Evolutionary conservation across 208 protist species (phyloP), one percentile per base, ranked within the genome.

Genomic region (Angomonas ambiguus): DNA sequence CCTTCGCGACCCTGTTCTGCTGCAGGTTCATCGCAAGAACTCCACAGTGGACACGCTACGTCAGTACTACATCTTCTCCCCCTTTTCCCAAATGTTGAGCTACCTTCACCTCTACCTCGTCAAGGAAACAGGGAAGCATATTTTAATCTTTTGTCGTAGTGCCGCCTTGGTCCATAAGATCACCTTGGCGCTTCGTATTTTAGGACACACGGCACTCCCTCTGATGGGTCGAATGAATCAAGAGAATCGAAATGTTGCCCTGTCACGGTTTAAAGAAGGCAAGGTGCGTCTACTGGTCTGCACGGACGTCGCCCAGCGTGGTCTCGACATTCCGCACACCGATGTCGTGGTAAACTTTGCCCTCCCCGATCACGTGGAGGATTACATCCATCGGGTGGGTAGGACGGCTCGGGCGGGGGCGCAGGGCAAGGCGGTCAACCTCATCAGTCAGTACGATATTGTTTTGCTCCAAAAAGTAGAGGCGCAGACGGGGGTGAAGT

Each of bases 311-410:
- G 94, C 94, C 1, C 87, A 95, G 76, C 83, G 98, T 68, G 98
- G 98, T 70, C 83, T 99, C 5, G 98, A 99, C 75, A 99, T 99
- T 72, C 97, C 97, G 0, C 82, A 90, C 62, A 98, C 99, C 0
- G 97, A 99, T 74, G 74, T 98, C 4, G 98, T 99, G 35, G 94
- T 99, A 30, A 99, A 99, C 80, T 99, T 96, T 79, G 94, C 98
- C 33, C 83, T 99, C 10, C 98, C 97, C 2, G 82, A 94, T 35
- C 88, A 96, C 76, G 91, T 97, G 0, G 98, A 99, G 77, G 93
- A 98, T 74, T 99, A 99, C 83, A 97, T 99, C 51, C 98, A 99
- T 64, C 88, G 97, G 63, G 93, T 98, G 5, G 97, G 98, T 38
- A 88, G 97, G 65, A 99, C 98, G 5, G 98, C 97, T 10, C 91